These are phyloP conservation scores for Neurospora pannonica DNA, from an alignment of 495 filamentous ascomycete genomes.

Conservation along the genomic window DNA sequence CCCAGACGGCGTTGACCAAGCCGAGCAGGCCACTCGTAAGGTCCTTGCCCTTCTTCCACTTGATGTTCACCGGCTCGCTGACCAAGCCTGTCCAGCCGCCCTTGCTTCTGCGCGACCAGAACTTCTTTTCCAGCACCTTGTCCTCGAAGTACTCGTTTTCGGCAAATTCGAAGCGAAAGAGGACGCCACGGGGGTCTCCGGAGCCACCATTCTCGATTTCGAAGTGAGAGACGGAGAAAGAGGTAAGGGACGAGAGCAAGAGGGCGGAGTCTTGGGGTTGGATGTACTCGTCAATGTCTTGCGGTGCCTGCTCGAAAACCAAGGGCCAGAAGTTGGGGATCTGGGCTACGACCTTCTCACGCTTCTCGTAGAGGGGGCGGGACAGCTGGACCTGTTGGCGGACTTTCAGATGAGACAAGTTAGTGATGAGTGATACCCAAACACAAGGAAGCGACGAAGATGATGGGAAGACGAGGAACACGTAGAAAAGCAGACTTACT, in stretches of 20 bases:
- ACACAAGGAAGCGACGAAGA: not conserved
- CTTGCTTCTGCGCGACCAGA: slow-evolving; percentile 63
- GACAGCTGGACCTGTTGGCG: slow-evolving; percentile 44
- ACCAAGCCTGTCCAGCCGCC: slow-evolving; percentile 65
- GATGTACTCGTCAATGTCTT: slow-evolving; percentile 76
- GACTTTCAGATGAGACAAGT: slow-evolving; percentile 30
- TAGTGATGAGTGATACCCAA: not conserved
- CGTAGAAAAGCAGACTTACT: slow-evolving; percentile 38
- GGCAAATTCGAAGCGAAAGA: slow-evolving; percentile 51
- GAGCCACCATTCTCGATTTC: slow-evolving; percentile 52
- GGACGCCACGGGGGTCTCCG: slow-evolving; percentile 56
- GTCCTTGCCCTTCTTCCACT: slow-evolving; percentile 82
- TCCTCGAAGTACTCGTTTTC: slow-evolving; percentile 70
- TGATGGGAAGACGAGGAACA: not conserved
- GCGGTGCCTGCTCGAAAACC: slow-evolving; percentile 74
- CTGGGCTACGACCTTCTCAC: slow-evolving; percentile 52
- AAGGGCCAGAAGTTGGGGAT: slow-evolving; percentile 84
- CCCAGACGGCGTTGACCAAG: slow-evolving; percentile 56
- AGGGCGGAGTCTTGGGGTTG: slow-evolving; percentile 63
- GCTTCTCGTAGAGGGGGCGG: slow-evolving; percentile 59
- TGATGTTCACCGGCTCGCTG: slow-evolving; percentile 73
- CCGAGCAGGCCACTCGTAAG: slow-evolving; percentile 70
- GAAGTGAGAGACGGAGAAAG: slow-evolving; percentile 62
- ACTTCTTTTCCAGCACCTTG: slow-evolving; percentile 72
- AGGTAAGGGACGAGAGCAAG: slow-evolving; percentile 50